These are phyloP conservation scores for Boletus sp. DNA, from an alignment of 768 basidiomycete genomes.

Conservation along the genomic window DNA sequence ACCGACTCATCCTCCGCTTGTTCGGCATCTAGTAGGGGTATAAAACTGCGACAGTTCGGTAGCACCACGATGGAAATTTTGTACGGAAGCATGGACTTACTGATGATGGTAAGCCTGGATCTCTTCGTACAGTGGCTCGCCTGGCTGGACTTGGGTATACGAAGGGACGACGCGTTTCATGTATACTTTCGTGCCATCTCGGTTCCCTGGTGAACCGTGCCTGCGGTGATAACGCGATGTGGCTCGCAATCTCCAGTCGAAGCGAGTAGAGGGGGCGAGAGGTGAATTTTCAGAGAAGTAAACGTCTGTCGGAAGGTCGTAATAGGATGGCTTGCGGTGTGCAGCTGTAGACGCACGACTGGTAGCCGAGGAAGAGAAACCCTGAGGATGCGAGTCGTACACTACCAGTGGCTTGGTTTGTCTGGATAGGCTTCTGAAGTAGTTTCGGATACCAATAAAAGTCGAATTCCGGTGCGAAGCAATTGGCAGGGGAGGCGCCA, in stretches of 20 bases:
- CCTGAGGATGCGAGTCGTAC: not conserved
- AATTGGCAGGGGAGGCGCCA: slow-evolving; percentile 6
- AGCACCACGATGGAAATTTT: not conserved
- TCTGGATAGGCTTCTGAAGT: slow-evolving; percentile 22
- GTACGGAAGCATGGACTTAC: slow-evolving; percentile 32
- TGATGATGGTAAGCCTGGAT: slow-evolving; percentile 52
- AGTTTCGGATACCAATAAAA: slow-evolving; percentile 32
- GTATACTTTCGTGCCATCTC: slow-evolving; percentile 21
- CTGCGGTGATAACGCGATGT: slow-evolving; percentile 37
- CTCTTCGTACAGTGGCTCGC: slow-evolving; percentile 46
- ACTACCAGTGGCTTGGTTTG: not conserved
- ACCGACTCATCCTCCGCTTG: slow-evolving; percentile 60
- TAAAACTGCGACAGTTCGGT: slow-evolving; percentile 38
- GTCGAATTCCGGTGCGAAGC: slow-evolving; percentile 13
- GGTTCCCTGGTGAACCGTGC: slow-evolving; percentile 11
- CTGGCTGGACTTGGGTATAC: slow-evolving; percentile 29
- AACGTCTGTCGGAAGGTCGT: slow-evolving; percentile 24
- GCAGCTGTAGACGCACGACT: slow-evolving; percentile 5
- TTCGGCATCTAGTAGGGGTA: slow-evolving; percentile 51
- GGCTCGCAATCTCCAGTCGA: slow-evolving; percentile 62
- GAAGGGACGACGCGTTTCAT: slow-evolving; percentile 40
- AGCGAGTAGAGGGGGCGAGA: slow-evolving; percentile 34
- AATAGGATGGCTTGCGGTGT: slow-evolving; percentile 12
- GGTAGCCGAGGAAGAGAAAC: slow-evolving; percentile 18
- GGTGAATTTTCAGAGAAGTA: slow-evolving; percentile 32